Evolutionary conservation across 768 basidiomycete genomes (phyloP).

Genomic region (Suillus weaverae): DNA sequence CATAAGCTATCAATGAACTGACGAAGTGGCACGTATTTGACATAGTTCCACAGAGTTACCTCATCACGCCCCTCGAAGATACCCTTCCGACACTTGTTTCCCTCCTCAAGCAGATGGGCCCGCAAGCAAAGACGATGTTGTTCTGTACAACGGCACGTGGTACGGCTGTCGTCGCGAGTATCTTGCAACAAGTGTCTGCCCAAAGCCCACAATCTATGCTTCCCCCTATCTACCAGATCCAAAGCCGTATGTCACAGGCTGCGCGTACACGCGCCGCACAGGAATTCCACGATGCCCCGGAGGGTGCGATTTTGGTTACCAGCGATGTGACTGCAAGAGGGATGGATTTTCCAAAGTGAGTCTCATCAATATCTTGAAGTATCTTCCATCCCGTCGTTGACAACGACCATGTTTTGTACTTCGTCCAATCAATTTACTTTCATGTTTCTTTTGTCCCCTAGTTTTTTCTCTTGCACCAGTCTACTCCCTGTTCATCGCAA

Average conservation of each 20-base stretch:
- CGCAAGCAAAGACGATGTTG: constrained; percentile 49
- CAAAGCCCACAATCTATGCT: constrained; percentile 25
- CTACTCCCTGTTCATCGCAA: not conserved
- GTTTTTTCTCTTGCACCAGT: no score
- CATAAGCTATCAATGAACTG: not conserved
- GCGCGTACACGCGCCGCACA: constrained; percentile 49
- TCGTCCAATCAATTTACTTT: not conserved
- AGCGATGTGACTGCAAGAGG: constrained; percentile 64
- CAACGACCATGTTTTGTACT: not conserved
- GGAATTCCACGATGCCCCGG: constrained; percentile 42
- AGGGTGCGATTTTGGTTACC: constrained; percentile 49
- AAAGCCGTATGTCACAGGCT: constrained; percentile 54
- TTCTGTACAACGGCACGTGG: constrained; percentile 71
- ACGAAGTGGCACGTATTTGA: not conserved
- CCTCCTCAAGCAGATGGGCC: constrained; percentile 37
- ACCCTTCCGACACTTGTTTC: constrained; percentile 42
- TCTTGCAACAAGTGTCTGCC: constrained; percentile 24
- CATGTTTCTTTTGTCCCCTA: no score
- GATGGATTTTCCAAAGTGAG: constrained; percentile 64
- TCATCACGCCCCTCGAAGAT: constrained; percentile 43
- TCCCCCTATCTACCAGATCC: constrained; percentile 52
- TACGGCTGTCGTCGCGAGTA: constrained; percentile 40
- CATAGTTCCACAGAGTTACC: constrained; percentile 47
- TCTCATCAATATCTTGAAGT: not conserved
- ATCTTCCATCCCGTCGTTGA: not conserved